Conservation (phyloP, 139 green algal species). For the Chlamydomonas urium region DNA sequence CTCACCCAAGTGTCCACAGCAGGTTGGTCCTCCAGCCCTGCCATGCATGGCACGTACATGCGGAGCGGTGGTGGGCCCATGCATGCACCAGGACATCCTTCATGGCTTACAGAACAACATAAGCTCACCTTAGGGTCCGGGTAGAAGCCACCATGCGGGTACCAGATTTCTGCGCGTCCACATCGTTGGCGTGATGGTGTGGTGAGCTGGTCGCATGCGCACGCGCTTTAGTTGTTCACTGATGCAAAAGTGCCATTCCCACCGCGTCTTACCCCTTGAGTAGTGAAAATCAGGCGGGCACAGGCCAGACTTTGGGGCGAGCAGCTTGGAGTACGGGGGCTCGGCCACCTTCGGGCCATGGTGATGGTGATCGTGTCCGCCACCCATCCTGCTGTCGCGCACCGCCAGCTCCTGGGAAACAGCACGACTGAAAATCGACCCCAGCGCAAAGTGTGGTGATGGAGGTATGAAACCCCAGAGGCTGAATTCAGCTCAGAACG, state of each 20-base stretch:
- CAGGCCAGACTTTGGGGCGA: constrained; percentile 30
- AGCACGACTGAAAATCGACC: too few relatives aligned
- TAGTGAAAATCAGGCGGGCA: constrained; percentile 40
- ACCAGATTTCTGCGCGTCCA: constrained; percentile 43
- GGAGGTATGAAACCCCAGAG: too few relatives aligned
- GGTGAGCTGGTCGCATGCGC: not conserved
- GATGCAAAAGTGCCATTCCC: not conserved
- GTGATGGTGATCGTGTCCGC: constrained; percentile 20
- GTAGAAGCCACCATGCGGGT: constrained; percentile 44
- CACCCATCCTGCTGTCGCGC: constrained; percentile 32
- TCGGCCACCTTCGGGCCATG: constrained; percentile 7
- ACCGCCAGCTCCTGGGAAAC: too few relatives aligned
- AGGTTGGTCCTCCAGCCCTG: constrained; percentile 36
- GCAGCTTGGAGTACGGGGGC: constrained; percentile 22
- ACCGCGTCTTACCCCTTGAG: constrained; percentile 15
- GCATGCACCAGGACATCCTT: too few relatives aligned
- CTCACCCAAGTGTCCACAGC: constrained; percentile 23
- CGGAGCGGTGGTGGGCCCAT: too few relatives aligned
- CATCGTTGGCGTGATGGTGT: too few relatives aligned
- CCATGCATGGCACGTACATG: too few relatives aligned
- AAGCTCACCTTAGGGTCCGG: constrained; percentile 45
- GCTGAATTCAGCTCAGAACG: too few relatives aligned
- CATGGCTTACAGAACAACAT: too few relatives aligned
- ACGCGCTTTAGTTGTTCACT: not conserved
- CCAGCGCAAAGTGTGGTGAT: too few relatives aligned